Percentiles rank a stretch among this genome's conserved stretches.
phyloP scores from a whole-genome alignment of 495 filamentous ascomycete species.

The Trichoderma asperelloides region DNA sequence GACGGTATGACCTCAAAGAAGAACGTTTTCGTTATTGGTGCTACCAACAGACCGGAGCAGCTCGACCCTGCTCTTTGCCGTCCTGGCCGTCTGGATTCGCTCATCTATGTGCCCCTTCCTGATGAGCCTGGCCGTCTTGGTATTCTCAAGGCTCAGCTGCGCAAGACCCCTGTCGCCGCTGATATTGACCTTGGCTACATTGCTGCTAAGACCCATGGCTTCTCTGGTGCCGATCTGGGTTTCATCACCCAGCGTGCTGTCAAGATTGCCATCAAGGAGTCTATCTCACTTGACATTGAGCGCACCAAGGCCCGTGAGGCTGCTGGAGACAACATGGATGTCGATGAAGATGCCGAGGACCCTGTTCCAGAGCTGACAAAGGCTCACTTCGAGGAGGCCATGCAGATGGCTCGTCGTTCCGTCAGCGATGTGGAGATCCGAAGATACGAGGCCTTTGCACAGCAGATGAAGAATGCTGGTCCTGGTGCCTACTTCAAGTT shows the following conservation, averaged over 20 bases:
- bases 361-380: conserved; percentile 94
- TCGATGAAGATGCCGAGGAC: conserved; percentile 77
- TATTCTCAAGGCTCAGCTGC: conserved; percentile 92
- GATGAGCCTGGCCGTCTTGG: conserved; percentile 77
- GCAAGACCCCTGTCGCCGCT: conserved; percentile 86
- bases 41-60: conserved; percentile 97
- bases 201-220: conserved; percentile 94
- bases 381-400: conserved; percentile 97
- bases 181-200: conserved; percentile 90
- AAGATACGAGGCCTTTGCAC: conserved; percentile 95
- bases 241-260: conserved; percentile 98
- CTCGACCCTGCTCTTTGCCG: conserved; percentile 95
- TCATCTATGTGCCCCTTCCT: conserved; percentile 95
- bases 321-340: conserved; percentile 72
- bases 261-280: conserved; percentile 98
- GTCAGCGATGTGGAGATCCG: conserved; percentile 96
- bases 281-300: conserved; percentile 85
- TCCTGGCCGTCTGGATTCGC: conserved; percentile 94
- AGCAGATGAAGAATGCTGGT: conserved; percentile 96
- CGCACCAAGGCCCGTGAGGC: conserved; percentile 80
- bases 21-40: conserved; percentile 99
- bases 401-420: conserved; percentile 84
- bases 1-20: conserved; percentile 99
- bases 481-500: conserved; percentile 96
- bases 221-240: conserved; percentile 98